Conservation (phyloP, 2,329 filamentous ascomycete species). For the Aspergillus flavus region DNA sequence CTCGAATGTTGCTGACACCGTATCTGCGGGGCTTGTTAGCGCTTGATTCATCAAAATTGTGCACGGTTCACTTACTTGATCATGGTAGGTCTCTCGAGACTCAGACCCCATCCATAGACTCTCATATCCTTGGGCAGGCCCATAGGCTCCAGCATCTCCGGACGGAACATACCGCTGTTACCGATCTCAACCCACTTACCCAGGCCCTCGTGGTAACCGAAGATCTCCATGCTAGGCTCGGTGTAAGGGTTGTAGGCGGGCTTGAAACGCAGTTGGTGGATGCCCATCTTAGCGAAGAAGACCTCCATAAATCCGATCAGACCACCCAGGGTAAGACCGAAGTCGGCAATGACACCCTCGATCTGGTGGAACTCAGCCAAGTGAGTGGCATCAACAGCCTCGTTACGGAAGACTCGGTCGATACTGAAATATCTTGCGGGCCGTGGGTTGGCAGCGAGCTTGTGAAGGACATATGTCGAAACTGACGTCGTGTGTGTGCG, state of each 20-base stretch:
- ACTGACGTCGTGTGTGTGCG: constrained; percentile 96
- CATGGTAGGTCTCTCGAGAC: constrained; percentile 94
- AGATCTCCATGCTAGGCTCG: constrained; percentile 97
- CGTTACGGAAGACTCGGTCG: constrained; percentile 96
- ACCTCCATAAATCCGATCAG: constrained; percentile 92
- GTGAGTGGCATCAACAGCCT: constrained; percentile 95
- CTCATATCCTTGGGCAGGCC: constrained; percentile 87
- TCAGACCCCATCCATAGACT: constrained; percentile 92
- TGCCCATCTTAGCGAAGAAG: constrained; percentile 97
- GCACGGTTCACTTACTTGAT: constrained; percentile 70
- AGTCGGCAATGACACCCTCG: constrained; percentile 97
- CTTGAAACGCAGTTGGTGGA: constrained; percentile 87
- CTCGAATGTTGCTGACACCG: constrained; percentile 84
- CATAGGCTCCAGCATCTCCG: constrained; percentile 96
- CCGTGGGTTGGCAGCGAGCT: constrained; percentile 78
- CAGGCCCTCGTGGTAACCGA: constrained; percentile 87
- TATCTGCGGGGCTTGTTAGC: constrained; percentile 48
- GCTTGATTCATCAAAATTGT: neutral
- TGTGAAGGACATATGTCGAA: constrained; percentile 86
- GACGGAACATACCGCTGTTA: constrained; percentile 97
- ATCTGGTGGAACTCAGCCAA: constrained; percentile 98
- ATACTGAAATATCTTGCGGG: constrained; percentile 98
- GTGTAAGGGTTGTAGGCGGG: constrained; percentile 96
- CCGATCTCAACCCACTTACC: constrained; percentile 95
- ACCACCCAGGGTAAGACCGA: constrained; percentile 86